These are phyloP conservation scores for Microthlaspi erraticum DNA, from an alignment of 345 rosid species.

Conservation along the genomic window DNA sequence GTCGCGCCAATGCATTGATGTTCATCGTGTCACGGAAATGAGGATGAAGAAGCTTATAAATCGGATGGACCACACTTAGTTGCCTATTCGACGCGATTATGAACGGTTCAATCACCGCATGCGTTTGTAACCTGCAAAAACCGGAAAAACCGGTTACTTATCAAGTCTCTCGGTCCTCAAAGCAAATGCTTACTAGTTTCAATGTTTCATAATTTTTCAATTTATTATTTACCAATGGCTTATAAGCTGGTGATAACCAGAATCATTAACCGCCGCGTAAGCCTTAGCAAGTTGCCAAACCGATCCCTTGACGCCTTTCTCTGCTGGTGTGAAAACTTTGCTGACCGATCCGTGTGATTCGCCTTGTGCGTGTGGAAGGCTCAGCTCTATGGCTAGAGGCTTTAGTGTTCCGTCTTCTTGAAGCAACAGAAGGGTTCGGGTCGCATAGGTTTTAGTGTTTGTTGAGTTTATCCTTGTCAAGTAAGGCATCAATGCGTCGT, in stretches of 20 bases:
- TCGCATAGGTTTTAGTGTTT: slow-evolving; percentile 75
- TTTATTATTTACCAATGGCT: slow-evolving; percentile 72
- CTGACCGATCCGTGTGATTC: slow-evolving; percentile 69
- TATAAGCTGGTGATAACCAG: slow-evolving; percentile 91
- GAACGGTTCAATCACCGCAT: slow-evolving; percentile 90
- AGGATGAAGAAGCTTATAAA: slow-evolving; percentile 82
- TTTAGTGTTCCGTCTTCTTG: slow-evolving; percentile 73
- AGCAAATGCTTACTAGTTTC: neutral
- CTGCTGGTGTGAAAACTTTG: slow-evolving; percentile 76
- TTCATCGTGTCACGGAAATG: slow-evolving; percentile 94
- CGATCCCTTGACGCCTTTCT: slow-evolving; percentile 59
- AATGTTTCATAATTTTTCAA: slow-evolving; percentile 16
- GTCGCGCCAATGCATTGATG: slow-evolving; percentile 86
- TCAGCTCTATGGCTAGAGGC: slow-evolving; percentile 85
- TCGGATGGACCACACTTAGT: slow-evolving; percentile 83
- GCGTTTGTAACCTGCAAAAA: slow-evolving; percentile 73
- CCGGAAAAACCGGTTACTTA: neutral
- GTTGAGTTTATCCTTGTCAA: slow-evolving; percentile 71
- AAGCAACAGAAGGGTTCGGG: slow-evolving; percentile 73
- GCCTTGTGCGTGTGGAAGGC: slow-evolving; percentile 88
- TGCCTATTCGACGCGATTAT: slow-evolving; percentile 83
- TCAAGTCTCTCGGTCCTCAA: neutral
- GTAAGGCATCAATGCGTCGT: slow-evolving; percentile 83
- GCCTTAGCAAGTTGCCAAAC: slow-evolving; percentile 96
- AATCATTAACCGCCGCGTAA: slow-evolving; percentile 83